Evolutionary conservation across 257 asterid species (phyloP), one percentile per base, ranked within the genome.

Genomic region (Forsythia suspensa): DNA sequence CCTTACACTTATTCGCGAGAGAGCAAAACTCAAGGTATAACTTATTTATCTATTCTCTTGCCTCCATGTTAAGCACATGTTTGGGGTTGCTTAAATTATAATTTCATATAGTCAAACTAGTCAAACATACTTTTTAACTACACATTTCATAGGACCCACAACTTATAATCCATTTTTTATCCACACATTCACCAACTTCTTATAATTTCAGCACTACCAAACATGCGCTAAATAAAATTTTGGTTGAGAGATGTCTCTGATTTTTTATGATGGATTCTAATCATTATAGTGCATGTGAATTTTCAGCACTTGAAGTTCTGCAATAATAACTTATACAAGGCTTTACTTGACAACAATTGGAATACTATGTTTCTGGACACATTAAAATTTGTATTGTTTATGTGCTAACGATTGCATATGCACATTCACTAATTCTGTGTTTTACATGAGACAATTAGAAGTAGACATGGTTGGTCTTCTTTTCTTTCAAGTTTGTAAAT

Each of bases 1-100:
- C 63, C 84, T 94, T 67, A 96, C 99, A 4, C 96, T 96, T 70
- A 96, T 96, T 77, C 98, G 97, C 59, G 99, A 96, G 89, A 88
- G 98, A 80, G 99, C 98, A 18, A 96, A 92, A 88, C 99, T 96
- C 77, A 96, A 91, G 98, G 99, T 92, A 80, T 81, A 68, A 44
- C 67, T 63, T 74, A 24, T 11, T 73, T 51, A 11, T 55, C 63
- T 46, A 24, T 44, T 52, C 42, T 68, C 20, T 6, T 10, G 75
- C 52, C 44, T 29, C 66, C 34, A 34, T 73, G 61, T 7, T 61
- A 20, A 24, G 24, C 24, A 24, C 24, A 24, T 24, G 24, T 24
- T 24, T 24, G 24, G 24, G 24, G 24, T 24, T 24, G 24, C 24
- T 24, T 24, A 24, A 24, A 24, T 24, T 24, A 24, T 24, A 24